Conservation (phyloP, 2,329 filamentous ascomycete genomes). For the Apiospora arundinis region DNA sequence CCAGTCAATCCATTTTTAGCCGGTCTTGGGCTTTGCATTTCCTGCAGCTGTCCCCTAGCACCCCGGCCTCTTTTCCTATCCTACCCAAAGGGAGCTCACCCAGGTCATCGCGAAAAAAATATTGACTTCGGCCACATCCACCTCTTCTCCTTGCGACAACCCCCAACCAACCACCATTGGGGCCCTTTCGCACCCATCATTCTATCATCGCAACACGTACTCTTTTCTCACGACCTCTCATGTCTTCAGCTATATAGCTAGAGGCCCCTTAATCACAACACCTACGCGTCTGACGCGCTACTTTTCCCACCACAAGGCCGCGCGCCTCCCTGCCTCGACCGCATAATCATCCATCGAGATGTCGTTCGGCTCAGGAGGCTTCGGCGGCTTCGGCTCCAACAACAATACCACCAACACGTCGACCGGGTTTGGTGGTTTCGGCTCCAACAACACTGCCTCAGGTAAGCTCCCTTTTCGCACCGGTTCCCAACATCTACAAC, state of each 20-base stretch:
- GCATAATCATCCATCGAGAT: conserved; percentile 21
- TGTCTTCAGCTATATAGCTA: conserved; percentile 25
- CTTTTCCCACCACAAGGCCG: conserved; percentile 7
- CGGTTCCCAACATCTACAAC: background rate
- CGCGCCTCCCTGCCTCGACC: conserved; percentile 17
- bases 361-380: conserved; percentile 48
- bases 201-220: conserved; percentile 1
- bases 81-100: background rate
- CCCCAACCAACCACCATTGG: conserved; percentile 14
- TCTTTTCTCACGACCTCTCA: conserved; percentile 16
- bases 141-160: conserved; percentile 17
- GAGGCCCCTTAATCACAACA: conserved; percentile 20
- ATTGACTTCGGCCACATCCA: conserved; percentile 16
- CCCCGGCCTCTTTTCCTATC: conserved; percentile 13
- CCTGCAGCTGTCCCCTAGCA: background rate
- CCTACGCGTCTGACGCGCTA: conserved; percentile 28
- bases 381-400: conserved; percentile 51
- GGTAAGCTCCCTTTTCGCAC: conserved; percentile 21
- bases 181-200: conserved; percentile 13
- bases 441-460: conserved; percentile 41
- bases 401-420: conserved; percentile 38
- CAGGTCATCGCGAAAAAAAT: conserved; percentile 15
- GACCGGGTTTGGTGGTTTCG: conserved; percentile 43
- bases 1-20: conserved; percentile 9
- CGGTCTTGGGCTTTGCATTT: conserved; percentile 13